Evolutionary conservation across 2,329 filamentous ascomycete genomes (phyloP).

Genomic region (Botrytis elliptica): DNA sequence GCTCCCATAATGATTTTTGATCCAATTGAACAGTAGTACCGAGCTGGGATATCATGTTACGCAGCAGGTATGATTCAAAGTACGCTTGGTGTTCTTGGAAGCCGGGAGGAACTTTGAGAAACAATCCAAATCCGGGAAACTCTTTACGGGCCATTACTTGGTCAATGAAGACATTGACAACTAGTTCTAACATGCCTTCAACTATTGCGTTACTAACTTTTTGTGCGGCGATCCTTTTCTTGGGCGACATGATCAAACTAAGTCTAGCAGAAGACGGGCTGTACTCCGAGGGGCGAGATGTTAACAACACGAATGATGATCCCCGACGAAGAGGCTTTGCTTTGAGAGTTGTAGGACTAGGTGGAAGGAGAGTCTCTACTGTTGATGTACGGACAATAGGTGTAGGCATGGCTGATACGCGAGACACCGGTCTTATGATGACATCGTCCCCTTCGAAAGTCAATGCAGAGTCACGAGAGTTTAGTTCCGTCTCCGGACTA

Average conservation of each 20-base stretch:
- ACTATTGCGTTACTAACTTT: constrained; percentile 67
- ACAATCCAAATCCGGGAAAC: constrained; percentile 83
- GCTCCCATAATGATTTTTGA: constrained; percentile 72
- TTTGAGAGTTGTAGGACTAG: constrained; percentile 44
- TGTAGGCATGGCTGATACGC: constrained; percentile 57
- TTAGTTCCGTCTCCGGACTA: constrained; percentile 80
- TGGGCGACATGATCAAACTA: constrained; percentile 60
- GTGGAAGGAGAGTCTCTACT: constrained; percentile 50
- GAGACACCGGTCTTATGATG: constrained; percentile 60
- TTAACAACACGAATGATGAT: constrained; percentile 89
- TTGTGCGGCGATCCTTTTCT: constrained; percentile 50
- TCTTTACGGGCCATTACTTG: constrained; percentile 85
- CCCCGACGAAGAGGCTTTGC: constrained; percentile 71
- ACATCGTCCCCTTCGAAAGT: constrained; percentile 86
- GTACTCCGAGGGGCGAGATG: constrained; percentile 61
- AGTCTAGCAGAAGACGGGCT: constrained; percentile 61
- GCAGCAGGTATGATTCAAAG: constrained; percentile 87
- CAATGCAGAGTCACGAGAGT: constrained; percentile 74
- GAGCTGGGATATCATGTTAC: constrained; percentile 70
- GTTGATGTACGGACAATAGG: constrained; percentile 75
- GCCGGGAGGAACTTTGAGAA: constrained; percentile 83
- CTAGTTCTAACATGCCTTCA: constrained; percentile 73
- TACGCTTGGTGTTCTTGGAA: constrained; percentile 94
- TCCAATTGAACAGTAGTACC: constrained; percentile 69
- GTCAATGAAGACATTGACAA: constrained; percentile 78